A percentile compares a stretch with the other conserved stretches of the same genome.
Evolutionary conservation across 345 rosid genomes (phyloP).

Genomic region (Citrus hindsii): DNA sequence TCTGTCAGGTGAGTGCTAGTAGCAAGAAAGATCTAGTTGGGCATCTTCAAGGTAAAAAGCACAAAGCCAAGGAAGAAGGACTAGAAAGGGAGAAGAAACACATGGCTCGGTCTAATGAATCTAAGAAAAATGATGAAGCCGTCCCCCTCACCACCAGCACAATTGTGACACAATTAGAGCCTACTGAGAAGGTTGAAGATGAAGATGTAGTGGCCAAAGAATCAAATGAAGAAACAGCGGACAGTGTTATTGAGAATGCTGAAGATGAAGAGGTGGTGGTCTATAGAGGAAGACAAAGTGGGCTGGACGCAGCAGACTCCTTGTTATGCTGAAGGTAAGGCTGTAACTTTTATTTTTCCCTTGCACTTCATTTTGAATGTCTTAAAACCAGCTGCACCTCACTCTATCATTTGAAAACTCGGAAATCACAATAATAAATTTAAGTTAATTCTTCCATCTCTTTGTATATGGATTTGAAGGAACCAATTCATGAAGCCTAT

Average conservation of each 20-base stretch:
- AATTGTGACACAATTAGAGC: not conserved
- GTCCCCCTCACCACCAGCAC: not conserved
- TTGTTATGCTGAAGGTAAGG: too few species aligned
- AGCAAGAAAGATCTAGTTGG: slow-evolving; percentile 26
- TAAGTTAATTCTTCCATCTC: too few species aligned
- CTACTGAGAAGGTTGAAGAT: not conserved
- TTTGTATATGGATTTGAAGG: too few species aligned
- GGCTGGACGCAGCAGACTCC: too few species aligned
- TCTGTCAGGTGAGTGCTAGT: slow-evolving; percentile 21
- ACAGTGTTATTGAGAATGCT: not conserved
- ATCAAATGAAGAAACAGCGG: not conserved
- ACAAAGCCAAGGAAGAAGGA: not conserved
- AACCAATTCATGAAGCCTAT: too few species aligned
- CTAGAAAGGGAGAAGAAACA: slow-evolving; percentile 47
- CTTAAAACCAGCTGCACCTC: too few species aligned
- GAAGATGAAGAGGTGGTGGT: not conserved
- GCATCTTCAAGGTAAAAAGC: not conserved
- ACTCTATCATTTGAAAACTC: too few species aligned
- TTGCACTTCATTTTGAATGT: not conserved
- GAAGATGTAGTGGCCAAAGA: not conserved
- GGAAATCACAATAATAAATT: too few species aligned
- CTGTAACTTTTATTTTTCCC: too few species aligned
- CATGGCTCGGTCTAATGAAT: slow-evolving; percentile 20
- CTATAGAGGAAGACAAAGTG: too few species aligned
- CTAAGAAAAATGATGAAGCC: slow-evolving; percentile 7